These are phyloP conservation scores for Chloris gayana DNA, from an alignment of 176 grass and related monocot genomes.

Conservation along the genomic window DNA sequence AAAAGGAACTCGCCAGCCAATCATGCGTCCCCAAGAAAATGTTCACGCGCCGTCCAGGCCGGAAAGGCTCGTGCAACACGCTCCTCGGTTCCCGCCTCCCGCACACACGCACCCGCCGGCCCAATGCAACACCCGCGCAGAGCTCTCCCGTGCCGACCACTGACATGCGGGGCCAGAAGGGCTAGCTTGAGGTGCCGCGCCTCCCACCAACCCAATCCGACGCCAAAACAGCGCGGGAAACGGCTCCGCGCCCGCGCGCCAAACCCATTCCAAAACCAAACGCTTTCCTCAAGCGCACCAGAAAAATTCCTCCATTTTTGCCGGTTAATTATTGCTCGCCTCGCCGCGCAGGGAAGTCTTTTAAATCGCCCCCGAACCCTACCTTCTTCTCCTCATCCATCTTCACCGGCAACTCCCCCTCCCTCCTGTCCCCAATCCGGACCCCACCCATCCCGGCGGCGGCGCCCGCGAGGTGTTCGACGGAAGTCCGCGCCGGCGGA, in stretches of 20 bases:
- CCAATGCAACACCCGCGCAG: background rate
- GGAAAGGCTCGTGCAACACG: slow-evolving; percentile 18
- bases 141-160: background rate
- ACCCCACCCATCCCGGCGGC: background rate
- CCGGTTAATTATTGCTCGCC: slow-evolving; percentile 23
- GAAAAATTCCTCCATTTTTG: background rate
- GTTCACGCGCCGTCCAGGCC: slow-evolving; percentile 12
- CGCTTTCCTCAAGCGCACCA: background rate
- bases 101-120: background rate
- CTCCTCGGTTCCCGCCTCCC: slow-evolving; percentile 13
- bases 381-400: background rate
- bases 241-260: slow-evolving; percentile 29
- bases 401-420: background rate
- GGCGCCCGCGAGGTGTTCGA: slow-evolving; percentile 49
- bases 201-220: background rate
- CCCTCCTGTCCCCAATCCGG: background rate
- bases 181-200: background rate
- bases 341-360: slow-evolving; percentile 45
- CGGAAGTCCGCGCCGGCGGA: slow-evolving; percentile 41
- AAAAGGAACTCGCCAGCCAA: slow-evolving; percentile 3
- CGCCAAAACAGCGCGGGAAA: slow-evolving; percentile 52
- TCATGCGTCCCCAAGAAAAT: background rate
- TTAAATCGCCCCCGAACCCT: slow-evolving; percentile 51
- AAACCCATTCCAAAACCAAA: slow-evolving; percentile 29
- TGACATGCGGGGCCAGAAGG: background rate